Percentiles rank a stretch among this genome's conserved stretches.
phyloP scores from a whole-genome alignment of 306 rosid species.

The Rosa lucieae region DNA sequence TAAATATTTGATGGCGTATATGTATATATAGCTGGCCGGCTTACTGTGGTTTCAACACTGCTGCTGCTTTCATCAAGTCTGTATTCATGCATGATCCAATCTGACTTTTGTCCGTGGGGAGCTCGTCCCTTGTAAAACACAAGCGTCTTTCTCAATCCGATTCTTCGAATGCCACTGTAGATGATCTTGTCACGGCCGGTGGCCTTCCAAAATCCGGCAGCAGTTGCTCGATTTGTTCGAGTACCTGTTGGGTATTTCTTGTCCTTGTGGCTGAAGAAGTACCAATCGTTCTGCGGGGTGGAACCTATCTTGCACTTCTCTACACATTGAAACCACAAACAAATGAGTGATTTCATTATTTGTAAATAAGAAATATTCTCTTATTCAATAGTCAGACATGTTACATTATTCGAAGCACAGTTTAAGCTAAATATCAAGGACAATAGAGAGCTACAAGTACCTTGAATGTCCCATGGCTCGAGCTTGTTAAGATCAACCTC shows the following conservation, averaged over 20 bases:
- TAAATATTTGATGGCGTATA: background rate
- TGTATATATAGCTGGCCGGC: background rate
- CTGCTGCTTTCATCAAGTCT: constrained; percentile 47
- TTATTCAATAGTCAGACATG: background rate
- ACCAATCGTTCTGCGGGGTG: constrained; percentile 64
- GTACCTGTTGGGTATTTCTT: constrained; percentile 66
- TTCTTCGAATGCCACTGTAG: constrained; percentile 42
- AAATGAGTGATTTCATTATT: background rate
- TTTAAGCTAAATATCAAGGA: background rate
- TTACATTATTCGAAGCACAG: background rate
- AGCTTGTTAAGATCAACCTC: constrained; percentile 67
- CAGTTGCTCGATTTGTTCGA: constrained; percentile 57
- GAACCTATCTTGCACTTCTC: constrained; percentile 65
- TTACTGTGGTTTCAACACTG: constrained; percentile 35
- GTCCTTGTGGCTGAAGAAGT: constrained; percentile 64
- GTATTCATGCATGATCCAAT: constrained; percentile 70
- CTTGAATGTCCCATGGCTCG: constrained; percentile 73
- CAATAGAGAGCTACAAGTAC: constrained; percentile 3
- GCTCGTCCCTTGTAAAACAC: constrained; percentile 66
- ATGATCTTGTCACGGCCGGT: constrained; percentile 63
- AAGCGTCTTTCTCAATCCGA: constrained; percentile 57
- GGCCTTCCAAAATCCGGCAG: constrained; percentile 67
- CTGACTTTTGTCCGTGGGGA: constrained; percentile 62
- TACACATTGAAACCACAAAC: background rate
- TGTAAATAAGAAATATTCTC: no score